Base-by-base conservation (phyloP, 2,329 filamentous ascomycete species). In the Cytospora leucostoma region DNA sequence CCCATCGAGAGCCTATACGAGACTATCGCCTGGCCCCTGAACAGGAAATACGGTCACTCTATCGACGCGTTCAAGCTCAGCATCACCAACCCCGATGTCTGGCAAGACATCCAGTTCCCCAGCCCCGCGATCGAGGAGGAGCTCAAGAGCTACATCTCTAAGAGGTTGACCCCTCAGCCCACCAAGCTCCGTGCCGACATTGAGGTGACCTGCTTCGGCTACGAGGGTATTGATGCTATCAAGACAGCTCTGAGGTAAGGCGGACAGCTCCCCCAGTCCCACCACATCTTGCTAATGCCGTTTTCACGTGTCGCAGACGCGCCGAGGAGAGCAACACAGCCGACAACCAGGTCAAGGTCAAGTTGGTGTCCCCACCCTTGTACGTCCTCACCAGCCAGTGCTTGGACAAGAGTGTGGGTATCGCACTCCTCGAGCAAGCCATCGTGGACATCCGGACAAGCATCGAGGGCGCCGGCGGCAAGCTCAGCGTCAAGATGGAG, bases 11-110 rank as follows among this genome's bases (percentile, higher is more conserved):
- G 88, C 59, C 86, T 99, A 63, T 99, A 99, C 80, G 89, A 97
- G 83, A 88, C 84, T 70, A 97, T 99, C 75, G 92, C 88, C 68
- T 99, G 96, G 96, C 95, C 96, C 57, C 81, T 99, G 73, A 96
- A 97, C 87, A 93, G 93, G 83, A 96, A 94, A 82, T 99, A 92
- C 75, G 95, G 95, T 59, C 94, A 98, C 78, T 88, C 94, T 13
- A 92, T 98, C 69, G 95, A 99, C 76, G 95, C 96, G 12, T 99
- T 99, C 85, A 99, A 98, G 84, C 89, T 98, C 67, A 96, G 93
- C 69, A 99, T 99, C 82, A 98, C 95, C 67, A 98, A 98, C 82
- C 90, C 93, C 61, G 93, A 96, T 69, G 92, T 98, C 60, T 99
- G 95, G 95, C 89, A 91, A 71, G 94, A 96, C 70, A 91, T 96